A percentile compares a stretch with the other conserved stretches of the same genome.
phyloP scores from a whole-genome alignment of 2,329 filamentous ascomycete species.

The Capronia americana region DNA sequence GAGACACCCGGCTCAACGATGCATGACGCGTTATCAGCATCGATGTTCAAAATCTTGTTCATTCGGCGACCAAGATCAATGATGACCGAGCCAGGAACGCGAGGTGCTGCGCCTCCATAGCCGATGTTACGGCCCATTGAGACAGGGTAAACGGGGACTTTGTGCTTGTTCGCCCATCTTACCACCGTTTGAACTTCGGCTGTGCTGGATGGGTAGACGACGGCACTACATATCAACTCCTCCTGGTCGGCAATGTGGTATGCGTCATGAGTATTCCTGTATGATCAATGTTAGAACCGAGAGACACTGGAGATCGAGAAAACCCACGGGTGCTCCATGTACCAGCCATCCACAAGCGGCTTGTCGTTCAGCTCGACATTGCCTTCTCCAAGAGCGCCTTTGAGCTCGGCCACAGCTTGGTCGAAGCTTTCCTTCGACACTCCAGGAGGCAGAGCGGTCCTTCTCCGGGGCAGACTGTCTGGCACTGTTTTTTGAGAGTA shows the following conservation, averaged over 20 bases:
- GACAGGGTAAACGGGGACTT: constrained; percentile 46
- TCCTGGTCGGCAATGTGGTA: constrained; percentile 53
- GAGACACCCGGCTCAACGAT: constrained; percentile 54
- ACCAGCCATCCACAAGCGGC: constrained; percentile 45
- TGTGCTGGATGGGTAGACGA: constrained; percentile 48
- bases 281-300: neutral
- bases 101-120: constrained; percentile 58
- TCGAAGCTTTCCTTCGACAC: constrained; percentile 32
- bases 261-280: constrained; percentile 51
- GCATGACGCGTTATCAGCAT: constrained; percentile 44
- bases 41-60: constrained; percentile 45
- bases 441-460: constrained; percentile 34
- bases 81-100: constrained; percentile 53
- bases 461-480: constrained; percentile 28
- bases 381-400: constrained; percentile 27
- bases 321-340: constrained; percentile 46
- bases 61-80: constrained; percentile 53
- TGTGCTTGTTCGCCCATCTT: constrained; percentile 45
- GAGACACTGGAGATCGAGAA: too few relatives aligned
- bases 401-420: constrained; percentile 35
- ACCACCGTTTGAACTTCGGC: constrained; percentile 46
- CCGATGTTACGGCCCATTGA: constrained; percentile 54
- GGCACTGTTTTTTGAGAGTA: constrained; percentile 37
- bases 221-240: constrained; percentile 52
- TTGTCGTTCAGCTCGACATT: constrained; percentile 39